Evolutionary conservation across 495 filamentous ascomycete genomes (phyloP).

Genomic region (Ascodesmis nigricans): DNA sequence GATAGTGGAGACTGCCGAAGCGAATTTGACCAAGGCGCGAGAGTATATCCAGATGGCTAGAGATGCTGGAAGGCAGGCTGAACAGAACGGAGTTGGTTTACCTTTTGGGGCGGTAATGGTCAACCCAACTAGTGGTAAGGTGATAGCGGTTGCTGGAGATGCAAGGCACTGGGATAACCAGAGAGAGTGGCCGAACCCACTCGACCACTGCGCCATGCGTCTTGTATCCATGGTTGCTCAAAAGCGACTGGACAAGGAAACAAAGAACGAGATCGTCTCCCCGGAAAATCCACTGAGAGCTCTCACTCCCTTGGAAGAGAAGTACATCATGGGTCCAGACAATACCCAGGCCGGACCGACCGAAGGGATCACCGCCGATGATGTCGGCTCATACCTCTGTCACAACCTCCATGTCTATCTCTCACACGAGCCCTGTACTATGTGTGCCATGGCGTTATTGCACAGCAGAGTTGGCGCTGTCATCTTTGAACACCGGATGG

Average conservation of each 20-base stretch:
- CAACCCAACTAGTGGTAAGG: conserved; percentile 29
- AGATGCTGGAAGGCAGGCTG: conserved; percentile 35
- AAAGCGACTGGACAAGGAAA: conserved; percentile 26
- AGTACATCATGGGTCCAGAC: not conserved
- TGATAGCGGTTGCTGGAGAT: conserved; percentile 17
- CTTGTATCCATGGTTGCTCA: conserved; percentile 72
- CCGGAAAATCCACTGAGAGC: conserved; percentile 24
- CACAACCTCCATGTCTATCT: conserved; percentile 75
- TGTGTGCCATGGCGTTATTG: conserved; percentile 88
- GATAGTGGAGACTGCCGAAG: conserved; percentile 24
- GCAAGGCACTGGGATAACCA: conserved; percentile 14
- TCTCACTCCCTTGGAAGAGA: conserved; percentile 3
- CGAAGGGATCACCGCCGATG: conserved; percentile 3
- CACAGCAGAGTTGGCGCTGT: conserved; percentile 72
- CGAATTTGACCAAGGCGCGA: conserved; percentile 3
- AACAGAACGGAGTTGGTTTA: conserved; percentile 37
- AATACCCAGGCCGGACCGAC: not conserved
- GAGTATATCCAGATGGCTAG: conserved; percentile 49
- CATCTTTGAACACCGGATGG: conserved; percentile 35
- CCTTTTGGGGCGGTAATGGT: conserved; percentile 65
- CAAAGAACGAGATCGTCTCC: conserved; percentile 12
- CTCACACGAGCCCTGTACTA: conserved; percentile 84
- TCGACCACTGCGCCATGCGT: conserved; percentile 52
- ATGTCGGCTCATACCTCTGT: conserved; percentile 72
- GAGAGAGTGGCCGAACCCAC: conserved; percentile 14